Evolutionary conservation across 768 basidiomycete species (phyloP), one percentile per base, ranked within the genome.

Genomic region (Podaxis carcinomalis): DNA sequence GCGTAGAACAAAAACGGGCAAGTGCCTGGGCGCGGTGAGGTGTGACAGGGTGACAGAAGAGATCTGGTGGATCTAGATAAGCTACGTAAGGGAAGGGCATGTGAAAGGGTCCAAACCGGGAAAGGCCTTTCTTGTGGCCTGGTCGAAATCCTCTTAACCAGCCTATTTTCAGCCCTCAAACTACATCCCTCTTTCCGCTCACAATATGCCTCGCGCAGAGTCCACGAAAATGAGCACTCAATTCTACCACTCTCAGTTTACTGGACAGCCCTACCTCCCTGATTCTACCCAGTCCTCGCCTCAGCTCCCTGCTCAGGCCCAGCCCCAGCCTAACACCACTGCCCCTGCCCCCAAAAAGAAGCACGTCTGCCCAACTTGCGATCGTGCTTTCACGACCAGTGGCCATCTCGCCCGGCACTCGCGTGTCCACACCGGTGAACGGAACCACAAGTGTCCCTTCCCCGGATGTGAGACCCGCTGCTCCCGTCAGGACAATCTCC

Each of bases 381-480:
- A 86, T 2, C 83, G 91, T 47, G 82, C 84, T 0, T 95, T 95
- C 74, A 92, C 92, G 57, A 95, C 93, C 25, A 89, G 88, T 62
- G 94, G 93, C 16, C 93, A 95, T 72, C 82, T 95, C 19, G 90
- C 93, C 0, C 83, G 93, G 51, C 93, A 95, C 69, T 81, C 89
- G n/a, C 80, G 92, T 58, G 89, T 94, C 11, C 93, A 95, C 75
- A 95, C 93, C 14, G 93, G 93, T 42, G 93, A 95, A 68, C 82
- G 92, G 63, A 94, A 95, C 74, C 92, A 95, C 77, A 90, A 87
- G 62, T 96, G 93, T 69, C 93, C 94, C 36, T 95, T 93, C 76
- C 93, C 94, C n/a, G 93, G 93, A 23, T 96, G 93, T 72, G 91
- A 94, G 67, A 95, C 93, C 1, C 82, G 90, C 16, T 95, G 94